Percentiles rank a stretch among this genome's conserved stretches.
Evolutionary conservation across 2,329 filamentous ascomycete species (phyloP).

Genomic region (Mycocentrospora acerina): DNA sequence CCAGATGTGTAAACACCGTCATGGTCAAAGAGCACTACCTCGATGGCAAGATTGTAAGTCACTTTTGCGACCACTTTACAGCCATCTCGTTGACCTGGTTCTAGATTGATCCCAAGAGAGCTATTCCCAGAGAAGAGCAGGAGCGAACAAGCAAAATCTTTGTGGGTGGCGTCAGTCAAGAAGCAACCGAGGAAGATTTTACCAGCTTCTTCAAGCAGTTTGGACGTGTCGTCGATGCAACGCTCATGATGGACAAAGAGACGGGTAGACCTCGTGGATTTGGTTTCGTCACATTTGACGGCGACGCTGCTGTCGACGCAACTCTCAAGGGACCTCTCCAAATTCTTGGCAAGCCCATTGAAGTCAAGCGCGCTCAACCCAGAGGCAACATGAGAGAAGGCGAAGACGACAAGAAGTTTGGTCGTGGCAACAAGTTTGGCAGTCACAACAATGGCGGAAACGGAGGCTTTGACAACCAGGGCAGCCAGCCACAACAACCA

Average conservation of each 20-base stretch:
- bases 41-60: conserved; percentile 93
- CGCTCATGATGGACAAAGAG: conserved; percentile 99
- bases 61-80: conserved; percentile 4
- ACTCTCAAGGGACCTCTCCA: conserved; percentile 82
- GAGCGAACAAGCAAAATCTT: conserved; percentile 99
- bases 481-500: conserved; percentile 49
- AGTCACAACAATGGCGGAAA: conserved; percentile 45
- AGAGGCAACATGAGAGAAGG: conserved; percentile 92
- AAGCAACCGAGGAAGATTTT: conserved; percentile 94
- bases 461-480: conserved; percentile 48
- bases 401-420: conserved; percentile 62
- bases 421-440: conserved; percentile 40
- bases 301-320: conserved; percentile 88
- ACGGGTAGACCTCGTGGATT: conserved; percentile 96
- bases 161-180: conserved; percentile 94
- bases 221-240: conserved; percentile 92
- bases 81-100: conserved; percentile 15
- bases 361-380: conserved; percentile 97
- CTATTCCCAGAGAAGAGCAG: conserved; percentile 95
- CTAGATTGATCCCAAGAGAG: conserved; percentile 96
- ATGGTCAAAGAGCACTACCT: conserved; percentile 99
- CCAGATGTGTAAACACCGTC: conserved; percentile 96
- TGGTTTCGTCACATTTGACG: conserved; percentile 97
- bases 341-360: conserved; percentile 93
- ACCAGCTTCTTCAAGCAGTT: conserved; percentile 97